These are phyloP conservation scores for Eucalyptus cloeziana DNA, from an alignment of 345 rosid species.

Conservation along the genomic window DNA sequence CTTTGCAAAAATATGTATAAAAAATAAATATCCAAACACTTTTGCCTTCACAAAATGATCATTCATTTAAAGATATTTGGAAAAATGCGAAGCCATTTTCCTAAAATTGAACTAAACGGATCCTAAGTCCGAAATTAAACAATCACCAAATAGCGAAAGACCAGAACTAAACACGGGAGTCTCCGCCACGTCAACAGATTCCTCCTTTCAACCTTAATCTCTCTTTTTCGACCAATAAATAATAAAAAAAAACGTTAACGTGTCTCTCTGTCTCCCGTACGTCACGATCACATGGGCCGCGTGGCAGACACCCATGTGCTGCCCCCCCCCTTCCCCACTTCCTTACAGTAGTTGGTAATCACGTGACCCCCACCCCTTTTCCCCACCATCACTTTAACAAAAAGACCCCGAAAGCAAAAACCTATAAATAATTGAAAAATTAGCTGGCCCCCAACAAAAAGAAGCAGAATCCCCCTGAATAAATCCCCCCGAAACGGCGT, in stretches of 20 bases:
- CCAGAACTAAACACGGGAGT: too few species aligned
- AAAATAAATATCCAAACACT: too few species aligned
- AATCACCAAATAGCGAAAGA: too few species aligned
- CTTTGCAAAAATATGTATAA: too few species aligned
- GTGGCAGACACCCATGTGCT: neutral
- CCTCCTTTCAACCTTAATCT: neutral
- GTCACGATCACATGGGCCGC: neutral
- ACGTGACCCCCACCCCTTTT: neutral
- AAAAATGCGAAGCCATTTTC: accelerated
- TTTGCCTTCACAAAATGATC: accelerated
- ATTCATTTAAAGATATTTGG: too few species aligned
- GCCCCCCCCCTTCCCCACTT: too few species aligned
- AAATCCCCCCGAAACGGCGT: neutral
- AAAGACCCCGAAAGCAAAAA: neutral
- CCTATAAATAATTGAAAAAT: neutral
- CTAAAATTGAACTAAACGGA: too few species aligned
- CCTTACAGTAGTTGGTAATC: neutral
- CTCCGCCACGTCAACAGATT: neutral
- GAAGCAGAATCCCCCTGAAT: neutral
- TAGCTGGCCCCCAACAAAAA: neutral
- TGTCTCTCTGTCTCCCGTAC: neutral
- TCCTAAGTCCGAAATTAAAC: too few species aligned
- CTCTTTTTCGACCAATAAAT: neutral
- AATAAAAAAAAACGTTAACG: too few species aligned
- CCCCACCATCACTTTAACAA: neutral